phyloP scores from a whole-genome alignment of 108 stramenopile genomes.

The Aurantiochytrium sp. region DNA sequence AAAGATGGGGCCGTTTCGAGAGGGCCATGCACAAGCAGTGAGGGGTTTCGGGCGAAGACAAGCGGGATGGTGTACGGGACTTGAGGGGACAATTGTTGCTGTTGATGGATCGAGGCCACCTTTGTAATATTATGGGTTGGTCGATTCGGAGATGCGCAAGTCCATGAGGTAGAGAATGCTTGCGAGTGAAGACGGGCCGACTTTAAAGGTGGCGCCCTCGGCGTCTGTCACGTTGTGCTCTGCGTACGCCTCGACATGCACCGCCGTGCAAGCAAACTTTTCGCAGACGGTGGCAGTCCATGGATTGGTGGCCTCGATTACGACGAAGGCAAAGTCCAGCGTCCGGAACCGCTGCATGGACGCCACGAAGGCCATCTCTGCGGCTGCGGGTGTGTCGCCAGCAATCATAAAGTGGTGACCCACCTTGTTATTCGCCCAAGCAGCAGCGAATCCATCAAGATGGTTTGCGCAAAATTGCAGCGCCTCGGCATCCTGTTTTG shows the following conservation, averaged over 20 bases:
- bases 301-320: not conserved
- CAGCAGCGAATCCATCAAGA: not conserved
- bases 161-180: not conserved
- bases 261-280: not conserved
- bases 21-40: too few species aligned
- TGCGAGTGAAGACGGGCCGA: not conserved
- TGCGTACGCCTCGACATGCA: not conserved
- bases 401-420: not conserved
- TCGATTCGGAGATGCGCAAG: not conserved
- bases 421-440: not conserved
- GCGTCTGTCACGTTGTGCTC: not conserved
- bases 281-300: not conserved
- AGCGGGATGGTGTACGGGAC: too few species aligned
- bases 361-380: not conserved
- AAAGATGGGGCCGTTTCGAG: too few species aligned
- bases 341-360: not conserved
- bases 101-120: too few species aligned
- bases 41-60: too few species aligned
- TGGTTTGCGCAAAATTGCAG: not conserved
- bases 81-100: too few species aligned
- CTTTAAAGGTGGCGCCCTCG: not conserved
- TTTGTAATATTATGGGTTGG: too few species aligned
- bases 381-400: not conserved
- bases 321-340: not conserved
- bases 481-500: not conserved